Percentiles rank a stretch among this genome's conserved stretches.
Conservation (phyloP, 2,329 filamentous ascomycete genomes). For the Trichoderma harzianum region DNA sequence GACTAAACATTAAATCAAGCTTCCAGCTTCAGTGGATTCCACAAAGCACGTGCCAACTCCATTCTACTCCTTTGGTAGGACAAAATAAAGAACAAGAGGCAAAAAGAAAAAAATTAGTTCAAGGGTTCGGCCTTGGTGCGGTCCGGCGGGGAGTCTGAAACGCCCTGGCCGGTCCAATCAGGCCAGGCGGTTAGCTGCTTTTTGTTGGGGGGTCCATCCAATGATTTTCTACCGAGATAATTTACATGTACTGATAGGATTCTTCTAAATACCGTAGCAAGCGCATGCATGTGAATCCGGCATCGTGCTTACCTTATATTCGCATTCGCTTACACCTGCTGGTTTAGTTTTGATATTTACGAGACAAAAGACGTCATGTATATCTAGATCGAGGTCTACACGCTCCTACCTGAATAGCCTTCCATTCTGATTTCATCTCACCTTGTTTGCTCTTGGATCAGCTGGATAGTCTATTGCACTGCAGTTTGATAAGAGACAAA, state of each 20-base stretch:
- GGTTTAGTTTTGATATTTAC: background rate
- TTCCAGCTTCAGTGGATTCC: background rate
- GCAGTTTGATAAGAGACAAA: background rate
- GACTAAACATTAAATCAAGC: background rate
- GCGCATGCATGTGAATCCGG: background rate
- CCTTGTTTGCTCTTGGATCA: background rate
- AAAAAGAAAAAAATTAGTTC: background rate
- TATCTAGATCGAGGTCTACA: no score
- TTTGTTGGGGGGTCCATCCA: conserved; percentile 4
- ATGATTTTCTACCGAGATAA: background rate
- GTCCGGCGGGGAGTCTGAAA: conserved; percentile 5
- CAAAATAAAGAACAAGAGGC: background rate
- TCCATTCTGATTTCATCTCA: no score
- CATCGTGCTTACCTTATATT: background rate
- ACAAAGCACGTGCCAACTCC: background rate
- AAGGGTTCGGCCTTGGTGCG: background rate
- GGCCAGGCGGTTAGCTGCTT: background rate
- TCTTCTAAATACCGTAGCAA: background rate
- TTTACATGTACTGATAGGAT: no score
- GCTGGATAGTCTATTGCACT: background rate
- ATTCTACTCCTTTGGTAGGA: background rate
- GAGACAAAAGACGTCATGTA: background rate
- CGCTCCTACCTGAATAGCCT: no score
- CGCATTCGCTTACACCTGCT: background rate
- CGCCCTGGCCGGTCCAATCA: conserved; percentile 6